phyloP scores from a whole-genome alignment of 306 rosid genomes.

The Corylus heterophylla region DNA sequence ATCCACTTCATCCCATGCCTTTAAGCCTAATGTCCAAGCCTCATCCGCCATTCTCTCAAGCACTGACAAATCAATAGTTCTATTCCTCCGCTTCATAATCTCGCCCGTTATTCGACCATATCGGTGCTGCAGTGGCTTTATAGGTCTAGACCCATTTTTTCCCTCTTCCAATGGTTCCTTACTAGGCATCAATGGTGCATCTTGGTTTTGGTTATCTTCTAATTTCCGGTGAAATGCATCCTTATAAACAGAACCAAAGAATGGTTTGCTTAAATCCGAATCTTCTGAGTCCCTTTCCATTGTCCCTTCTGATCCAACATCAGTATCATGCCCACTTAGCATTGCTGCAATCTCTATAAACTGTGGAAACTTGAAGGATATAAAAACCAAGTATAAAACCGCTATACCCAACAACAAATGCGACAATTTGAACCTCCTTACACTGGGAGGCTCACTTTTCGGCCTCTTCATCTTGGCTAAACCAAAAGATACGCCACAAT shows the following conservation, averaged over 20 bases:
- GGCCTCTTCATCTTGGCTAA: conserved; percentile 63
- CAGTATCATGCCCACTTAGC: conserved; percentile 73
- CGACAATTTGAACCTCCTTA: conserved; percentile 70
- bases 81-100: conserved; percentile 48
- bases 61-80: conserved; percentile 57
- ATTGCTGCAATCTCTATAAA: conserved; percentile 59
- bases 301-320: conserved; percentile 44
- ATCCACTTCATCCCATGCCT: conserved; percentile 72
- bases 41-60: conserved; percentile 95
- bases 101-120: conserved; percentile 80
- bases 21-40: conserved; percentile 82
- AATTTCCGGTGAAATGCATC: conserved; percentile 74
- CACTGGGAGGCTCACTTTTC: conserved; percentile 60
- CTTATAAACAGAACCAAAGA: conserved; percentile 64
- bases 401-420: conserved; percentile 73
- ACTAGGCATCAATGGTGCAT: conserved; percentile 66
- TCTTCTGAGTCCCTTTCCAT: conserved; percentile 40
- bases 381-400: conserved; percentile 68
- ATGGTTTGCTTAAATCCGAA: conserved; percentile 59
- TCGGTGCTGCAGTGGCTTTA: conserved; percentile 40
- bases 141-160: conserved; percentile 36
- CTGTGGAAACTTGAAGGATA: conserved; percentile 75
- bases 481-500: conserved; percentile 20
- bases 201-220: conserved; percentile 59
- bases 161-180: conserved; percentile 68